Percentiles rank a stretch among this genome's conserved stretches.
phyloP scores from a whole-genome alignment of 768 basidiomycete species.

The Termitomyces heimii region DNA sequence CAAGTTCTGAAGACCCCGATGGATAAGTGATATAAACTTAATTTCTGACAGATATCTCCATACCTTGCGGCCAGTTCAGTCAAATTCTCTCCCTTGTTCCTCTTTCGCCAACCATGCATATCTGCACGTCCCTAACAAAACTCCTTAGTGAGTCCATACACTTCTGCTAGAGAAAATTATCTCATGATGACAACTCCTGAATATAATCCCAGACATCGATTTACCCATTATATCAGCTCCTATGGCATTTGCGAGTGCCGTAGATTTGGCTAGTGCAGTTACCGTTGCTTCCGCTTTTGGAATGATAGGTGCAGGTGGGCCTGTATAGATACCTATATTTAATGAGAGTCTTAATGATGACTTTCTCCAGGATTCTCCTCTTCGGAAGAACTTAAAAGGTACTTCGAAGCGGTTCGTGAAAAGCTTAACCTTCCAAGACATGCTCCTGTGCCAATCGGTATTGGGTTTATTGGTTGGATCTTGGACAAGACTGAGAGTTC shows the following conservation, averaged over 20 bases:
- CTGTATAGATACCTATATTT: constrained; percentile 11
- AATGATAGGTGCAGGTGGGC: constrained; percentile 42
- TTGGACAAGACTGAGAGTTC: constrained; percentile 34
- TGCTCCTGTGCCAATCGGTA: constrained; percentile 42
- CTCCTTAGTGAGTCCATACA: constrained; percentile 4
- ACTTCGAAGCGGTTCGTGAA: constrained; percentile 31
- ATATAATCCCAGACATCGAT: constrained; percentile 27
- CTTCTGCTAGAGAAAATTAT: background rate
- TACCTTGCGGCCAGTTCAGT: too few species aligned
- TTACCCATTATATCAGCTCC: constrained; percentile 52
- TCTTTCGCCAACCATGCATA: too few species aligned
- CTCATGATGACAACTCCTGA: background rate
- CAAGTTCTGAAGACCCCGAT: too few species aligned
- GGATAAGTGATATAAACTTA: too few species aligned
- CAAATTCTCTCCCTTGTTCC: too few species aligned
- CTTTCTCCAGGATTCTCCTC: constrained; percentile 28
- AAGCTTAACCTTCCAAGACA: constrained; percentile 20
- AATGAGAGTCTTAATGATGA: too few species aligned
- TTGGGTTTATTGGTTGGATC: constrained; percentile 52
- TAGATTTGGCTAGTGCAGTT: constrained; percentile 34
- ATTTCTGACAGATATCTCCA: too few species aligned
- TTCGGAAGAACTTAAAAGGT: constrained; percentile 25
- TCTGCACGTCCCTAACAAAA: constrained; percentile 4
- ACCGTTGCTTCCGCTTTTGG: constrained; percentile 50
- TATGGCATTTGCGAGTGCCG: constrained; percentile 40